phyloP scores from a whole-genome alignment of 2,329 filamentous ascomycete species.

The Fusarium fujikuroi region DNA sequence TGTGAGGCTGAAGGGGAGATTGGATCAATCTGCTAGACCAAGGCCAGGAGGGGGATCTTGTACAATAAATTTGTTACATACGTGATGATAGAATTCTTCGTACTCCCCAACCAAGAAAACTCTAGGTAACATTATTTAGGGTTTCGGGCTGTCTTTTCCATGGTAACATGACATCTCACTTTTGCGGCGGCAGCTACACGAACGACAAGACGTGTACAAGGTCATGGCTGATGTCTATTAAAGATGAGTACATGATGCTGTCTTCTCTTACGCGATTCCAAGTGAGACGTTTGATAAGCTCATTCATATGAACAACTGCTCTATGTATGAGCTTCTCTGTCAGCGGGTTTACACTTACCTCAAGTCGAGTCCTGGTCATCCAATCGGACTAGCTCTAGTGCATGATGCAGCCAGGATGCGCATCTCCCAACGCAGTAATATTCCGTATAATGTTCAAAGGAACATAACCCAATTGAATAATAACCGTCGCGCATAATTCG shows the following conservation, averaged over 20 bases:
- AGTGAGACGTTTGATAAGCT: not conserved
- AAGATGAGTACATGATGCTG: no score
- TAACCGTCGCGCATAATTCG: fast-evolving
- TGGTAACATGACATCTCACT: no score
- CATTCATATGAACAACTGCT: not conserved
- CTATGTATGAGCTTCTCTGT: not conserved
- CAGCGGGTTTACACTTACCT: not conserved
- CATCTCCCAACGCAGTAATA: not conserved
- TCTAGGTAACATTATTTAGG: fast-evolving
- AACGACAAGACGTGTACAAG: no score
- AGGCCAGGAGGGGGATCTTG: no score
- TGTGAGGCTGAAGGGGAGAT: not conserved
- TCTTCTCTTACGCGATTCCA: not conserved
- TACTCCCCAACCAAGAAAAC: no score
- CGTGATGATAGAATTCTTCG: no score
- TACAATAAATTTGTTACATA: no score
- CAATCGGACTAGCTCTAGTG: not conserved
- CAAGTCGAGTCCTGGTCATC: no score
- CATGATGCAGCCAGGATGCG: no score
- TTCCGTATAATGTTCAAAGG: not conserved
- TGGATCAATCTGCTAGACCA: not conserved
- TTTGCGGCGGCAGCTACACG: not conserved
- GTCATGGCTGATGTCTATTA: not conserved
- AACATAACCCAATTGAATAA: not conserved
- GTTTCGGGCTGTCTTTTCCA: not conserved